Evolutionary conservation across 2,329 filamentous ascomycete genomes (phyloP).

Genomic region (Aspergillus versicolor): DNA sequence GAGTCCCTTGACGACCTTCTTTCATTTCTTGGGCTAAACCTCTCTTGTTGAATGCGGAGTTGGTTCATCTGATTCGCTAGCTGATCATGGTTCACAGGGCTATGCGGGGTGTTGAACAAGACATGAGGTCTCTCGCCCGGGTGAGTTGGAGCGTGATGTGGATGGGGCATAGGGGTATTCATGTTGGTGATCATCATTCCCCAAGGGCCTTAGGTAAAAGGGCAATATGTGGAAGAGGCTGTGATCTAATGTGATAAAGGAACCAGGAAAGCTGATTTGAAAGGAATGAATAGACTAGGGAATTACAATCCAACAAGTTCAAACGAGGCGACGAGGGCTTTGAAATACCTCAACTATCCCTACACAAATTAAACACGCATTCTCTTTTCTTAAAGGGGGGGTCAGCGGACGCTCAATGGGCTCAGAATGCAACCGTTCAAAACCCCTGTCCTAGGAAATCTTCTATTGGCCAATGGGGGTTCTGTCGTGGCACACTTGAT

Average conservation of each 20-base stretch:
- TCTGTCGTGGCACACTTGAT: constrained; percentile 2
- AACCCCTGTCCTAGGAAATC: constrained; percentile 6
- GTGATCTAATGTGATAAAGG: neutral
- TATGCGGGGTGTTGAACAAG: constrained; percentile 9
- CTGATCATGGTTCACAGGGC: constrained; percentile 11
- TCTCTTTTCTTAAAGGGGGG: constrained; percentile 4
- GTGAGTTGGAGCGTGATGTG: constrained; percentile 16
- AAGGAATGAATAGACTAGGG: neutral
- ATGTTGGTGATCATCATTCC: constrained; percentile 20
- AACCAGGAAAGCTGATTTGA: neutral
- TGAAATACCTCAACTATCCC: constrained; percentile 6
- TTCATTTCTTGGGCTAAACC: neutral
- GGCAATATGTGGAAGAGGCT: neutral
- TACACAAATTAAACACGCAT: constrained; percentile 3
- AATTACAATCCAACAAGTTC: neutral
- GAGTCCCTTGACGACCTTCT: constrained; percentile 3
- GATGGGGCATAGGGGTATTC: constrained; percentile 18
- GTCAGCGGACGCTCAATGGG: constrained; percentile 5
- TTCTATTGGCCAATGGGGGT: constrained; percentile 10
- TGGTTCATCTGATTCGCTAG: constrained; percentile 19
- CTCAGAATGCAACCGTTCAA: constrained; percentile 9
- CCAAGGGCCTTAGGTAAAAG: neutral
- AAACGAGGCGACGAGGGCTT: neutral
- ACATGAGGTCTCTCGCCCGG: constrained; percentile 15
- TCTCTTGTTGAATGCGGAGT: constrained; percentile 16